phyloP scores from a whole-genome alignment of 2,329 filamentous ascomycete species.

The Endoconidiophora polonica region DNA sequence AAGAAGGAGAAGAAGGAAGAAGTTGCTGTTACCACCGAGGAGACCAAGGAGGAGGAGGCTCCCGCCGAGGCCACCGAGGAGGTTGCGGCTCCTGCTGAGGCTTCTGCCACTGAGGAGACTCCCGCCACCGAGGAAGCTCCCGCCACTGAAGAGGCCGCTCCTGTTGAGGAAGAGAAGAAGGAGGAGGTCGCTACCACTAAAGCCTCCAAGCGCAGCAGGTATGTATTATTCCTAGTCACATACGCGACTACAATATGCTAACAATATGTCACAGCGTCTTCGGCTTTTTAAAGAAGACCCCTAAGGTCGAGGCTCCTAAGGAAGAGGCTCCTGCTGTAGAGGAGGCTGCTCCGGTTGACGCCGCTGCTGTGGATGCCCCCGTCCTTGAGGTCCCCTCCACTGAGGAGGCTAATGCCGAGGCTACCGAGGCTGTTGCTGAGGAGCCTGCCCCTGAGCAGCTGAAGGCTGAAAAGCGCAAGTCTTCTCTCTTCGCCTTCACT shows the following conservation, averaged over 20 bases:
- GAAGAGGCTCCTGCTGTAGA: slow-evolving; percentile 32
- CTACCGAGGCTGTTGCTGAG: slow-evolving; percentile 25
- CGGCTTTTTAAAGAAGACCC: slow-evolving; percentile 39
- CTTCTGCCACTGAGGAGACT: slow-evolving; percentile 25
- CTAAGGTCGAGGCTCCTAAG: slow-evolving; percentile 35
- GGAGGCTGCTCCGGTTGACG: slow-evolving; percentile 40
- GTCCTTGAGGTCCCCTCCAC: slow-evolving; percentile 25
- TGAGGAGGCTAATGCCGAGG: slow-evolving; percentile 26
- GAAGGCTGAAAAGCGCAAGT: slow-evolving; percentile 68
- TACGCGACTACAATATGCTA: slow-evolving; percentile 7
- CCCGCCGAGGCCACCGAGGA: slow-evolving; percentile 18
- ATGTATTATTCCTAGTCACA: slow-evolving; percentile 4
- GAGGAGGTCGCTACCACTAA: slow-evolving; percentile 30
- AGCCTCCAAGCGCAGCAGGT: slow-evolving; percentile 31
- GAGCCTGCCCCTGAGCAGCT: slow-evolving; percentile 43
- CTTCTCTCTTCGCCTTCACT: slow-evolving; percentile 58
- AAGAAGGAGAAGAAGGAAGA: slow-evolving; percentile 33
- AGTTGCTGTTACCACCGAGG: slow-evolving; percentile 17
- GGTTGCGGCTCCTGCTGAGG: slow-evolving; percentile 19
- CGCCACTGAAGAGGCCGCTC: slow-evolving; percentile 31
- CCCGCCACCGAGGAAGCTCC: slow-evolving; percentile 36
- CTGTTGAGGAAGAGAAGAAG: slow-evolving; percentile 24
- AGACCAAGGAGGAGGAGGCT: slow-evolving; percentile 17
- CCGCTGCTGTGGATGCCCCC: slow-evolving; percentile 37
- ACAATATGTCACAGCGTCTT: slow-evolving; percentile 27